Evolutionary conservation across 768 basidiomycete species (phyloP).

Genomic region (Rhodocollybia butyracea): DNA sequence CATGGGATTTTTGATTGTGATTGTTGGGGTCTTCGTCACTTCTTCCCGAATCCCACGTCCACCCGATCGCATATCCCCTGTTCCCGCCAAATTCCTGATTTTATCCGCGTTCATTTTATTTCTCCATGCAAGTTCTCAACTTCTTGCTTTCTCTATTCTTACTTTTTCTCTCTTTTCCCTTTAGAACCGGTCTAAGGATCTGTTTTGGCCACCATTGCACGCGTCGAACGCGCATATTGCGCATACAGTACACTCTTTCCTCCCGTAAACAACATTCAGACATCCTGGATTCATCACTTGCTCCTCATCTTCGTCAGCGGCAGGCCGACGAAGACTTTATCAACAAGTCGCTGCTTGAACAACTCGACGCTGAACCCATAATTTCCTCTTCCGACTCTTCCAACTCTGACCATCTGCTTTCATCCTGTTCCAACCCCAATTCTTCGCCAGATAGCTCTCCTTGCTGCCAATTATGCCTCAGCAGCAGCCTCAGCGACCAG

Average conservation of each 20-base stretch:
- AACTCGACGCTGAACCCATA: slow-evolving; percentile 73
- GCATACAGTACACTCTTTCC: slow-evolving; percentile 1
- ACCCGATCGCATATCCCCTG: slow-evolving; percentile 39
- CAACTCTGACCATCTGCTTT: slow-evolving; percentile 23
- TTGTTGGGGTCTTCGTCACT: too few species aligned
- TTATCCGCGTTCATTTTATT: background rate
- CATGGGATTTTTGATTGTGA: too few species aligned
- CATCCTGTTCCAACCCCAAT: slow-evolving; percentile 48
- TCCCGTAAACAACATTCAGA: slow-evolving; percentile 15
- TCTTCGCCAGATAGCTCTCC: slow-evolving; percentile 54
- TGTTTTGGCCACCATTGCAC: slow-evolving; percentile 27
- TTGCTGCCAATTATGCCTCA: slow-evolving; percentile 36
- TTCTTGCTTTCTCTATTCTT: background rate
- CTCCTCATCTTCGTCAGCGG: slow-evolving; percentile 31
- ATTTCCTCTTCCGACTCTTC: slow-evolving; percentile 45
- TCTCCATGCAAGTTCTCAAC: background rate
- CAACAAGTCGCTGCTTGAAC: slow-evolving; percentile 81
- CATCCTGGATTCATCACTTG: slow-evolving; percentile 52
- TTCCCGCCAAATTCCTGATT: slow-evolving; percentile 8
- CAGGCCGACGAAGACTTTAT: slow-evolving; percentile 76
- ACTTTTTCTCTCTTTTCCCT: slow-evolving; percentile 15
- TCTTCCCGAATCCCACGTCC: background rate
- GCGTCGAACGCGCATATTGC: slow-evolving; percentile 29
- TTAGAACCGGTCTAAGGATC: slow-evolving; percentile 18
- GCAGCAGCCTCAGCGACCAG: background rate